phyloP scores from a whole-genome alignment of 306 rosid genomes.

The Bauhinia variegata region DNA sequence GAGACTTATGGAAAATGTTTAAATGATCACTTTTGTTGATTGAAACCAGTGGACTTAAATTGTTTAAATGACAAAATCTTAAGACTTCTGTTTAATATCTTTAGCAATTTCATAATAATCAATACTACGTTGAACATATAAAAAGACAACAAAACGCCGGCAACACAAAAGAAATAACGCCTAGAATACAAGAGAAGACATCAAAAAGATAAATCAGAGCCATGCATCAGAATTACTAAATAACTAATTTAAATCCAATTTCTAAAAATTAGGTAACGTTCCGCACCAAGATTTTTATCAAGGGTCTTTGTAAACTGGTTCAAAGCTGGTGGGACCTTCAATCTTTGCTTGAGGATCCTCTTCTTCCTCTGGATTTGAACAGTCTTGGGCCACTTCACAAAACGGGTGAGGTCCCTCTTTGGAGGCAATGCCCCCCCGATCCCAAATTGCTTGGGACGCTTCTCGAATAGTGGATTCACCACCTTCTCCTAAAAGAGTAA shows the following conservation, averaged over 20 bases:
- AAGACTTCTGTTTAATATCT: neutral
- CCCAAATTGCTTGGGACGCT: constrained; percentile 81
- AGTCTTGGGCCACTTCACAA: constrained; percentile 79
- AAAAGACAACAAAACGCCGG: neutral
- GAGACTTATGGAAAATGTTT: too few species aligned
- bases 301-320: constrained; percentile 85
- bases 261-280: neutral
- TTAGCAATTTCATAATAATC: neutral
- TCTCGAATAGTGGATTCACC: constrained; percentile 75
- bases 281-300: constrained; percentile 71
- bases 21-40: too few species aligned
- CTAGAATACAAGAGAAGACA: neutral
- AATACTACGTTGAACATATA: neutral
- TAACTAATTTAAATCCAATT: neutral
- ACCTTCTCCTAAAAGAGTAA: constrained; percentile 50
- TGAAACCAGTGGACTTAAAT: too few species aligned
- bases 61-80: too few species aligned
- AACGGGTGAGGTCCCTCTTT: constrained; percentile 74
- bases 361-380: constrained; percentile 82
- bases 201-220: neutral
- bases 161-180: neutral
- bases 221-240: neutral
- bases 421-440: constrained; percentile 87
- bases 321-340: constrained; percentile 82
- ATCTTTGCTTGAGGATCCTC: constrained; percentile 76